Base-by-base conservation (phyloP, 495 filamentous ascomycete species). In the Umbilicaria muhlenbergii region DNA sequence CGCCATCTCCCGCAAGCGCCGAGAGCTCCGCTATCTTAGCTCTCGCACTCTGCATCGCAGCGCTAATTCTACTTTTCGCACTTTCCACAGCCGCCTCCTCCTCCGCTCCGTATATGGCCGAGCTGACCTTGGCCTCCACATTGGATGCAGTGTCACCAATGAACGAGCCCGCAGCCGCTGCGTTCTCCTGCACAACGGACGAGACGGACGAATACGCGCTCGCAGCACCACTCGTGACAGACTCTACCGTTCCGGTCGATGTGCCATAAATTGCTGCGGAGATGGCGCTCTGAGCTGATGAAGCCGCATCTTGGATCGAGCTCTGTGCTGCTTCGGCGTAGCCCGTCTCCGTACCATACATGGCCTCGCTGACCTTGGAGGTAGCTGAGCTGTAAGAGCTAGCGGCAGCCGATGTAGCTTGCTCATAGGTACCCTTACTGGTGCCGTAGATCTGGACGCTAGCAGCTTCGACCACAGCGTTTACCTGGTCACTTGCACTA, bases 361-460 rank as follows among this genome's bases (percentile, higher is more conserved):
- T 51, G n/a, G 68, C 66, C 49, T 68, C 66, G 43, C 70, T 75
- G 28, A 66, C 64, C 32, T 63, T 60, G 14, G 62, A 65, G 18
- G 63, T 61, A 4, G 63, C 65, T 6, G 70, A 69, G 2, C 57
- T 59, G 50, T 72, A 74, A 8, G 63, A 67, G 42, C 61, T 62
- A 8, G 62, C 58, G 1, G 66, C 73, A 1, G 66, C 68, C 5
- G 68, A 70, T 14, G 67, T 71, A 12, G 67, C 73, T 45, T 69
- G 52, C 47, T 76, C 77, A 16, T 62, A 62, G 11, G 63, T 60
- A 12, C 75, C 73, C 52, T 74, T 77, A 8, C 54, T 48, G 0
- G 69, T 67, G 32, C 78, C 80, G 54, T 80, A 81, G 36, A 78
- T 56, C 38, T 77, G 73, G 12, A 63, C 53, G 43, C 67, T 75